Conservation (phyloP, 2,329 filamentous ascomycete genomes). For the Fusarium transvaalense region DNA sequence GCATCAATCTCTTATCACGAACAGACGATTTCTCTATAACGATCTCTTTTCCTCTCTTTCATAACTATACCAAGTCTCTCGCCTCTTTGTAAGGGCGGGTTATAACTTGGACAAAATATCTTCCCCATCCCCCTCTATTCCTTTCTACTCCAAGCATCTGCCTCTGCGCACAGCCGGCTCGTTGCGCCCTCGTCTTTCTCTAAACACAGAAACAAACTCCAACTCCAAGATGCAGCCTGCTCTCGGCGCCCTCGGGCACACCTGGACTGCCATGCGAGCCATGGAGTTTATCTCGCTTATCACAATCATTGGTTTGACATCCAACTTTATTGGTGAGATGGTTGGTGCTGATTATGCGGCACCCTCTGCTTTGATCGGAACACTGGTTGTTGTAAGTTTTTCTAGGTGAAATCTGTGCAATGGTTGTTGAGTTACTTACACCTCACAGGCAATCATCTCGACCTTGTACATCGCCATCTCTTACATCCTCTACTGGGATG, state of each 20-base stretch:
- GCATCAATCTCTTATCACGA: slow-evolving; percentile 32
- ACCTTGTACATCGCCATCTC: slow-evolving; percentile 83
- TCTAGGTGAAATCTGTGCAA: background rate
- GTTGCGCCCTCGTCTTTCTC: slow-evolving; percentile 58
- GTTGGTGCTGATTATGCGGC: slow-evolving; percentile 73
- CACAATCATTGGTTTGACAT: slow-evolving; percentile 81
- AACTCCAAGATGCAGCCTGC: slow-evolving; percentile 61
- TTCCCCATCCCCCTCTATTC: slow-evolving; percentile 51
- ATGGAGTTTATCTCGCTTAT: slow-evolving; percentile 80
- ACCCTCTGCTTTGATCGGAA: slow-evolving; percentile 80
- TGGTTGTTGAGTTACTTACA: slow-evolving; percentile 3
- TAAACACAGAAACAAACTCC: slow-evolving; percentile 53
- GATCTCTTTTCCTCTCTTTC: slow-evolving; percentile 15
- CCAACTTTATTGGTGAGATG: slow-evolving; percentile 86
- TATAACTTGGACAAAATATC: slow-evolving; percentile 50
- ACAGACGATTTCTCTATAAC: slow-evolving; percentile 26
- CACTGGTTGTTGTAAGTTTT: slow-evolving; percentile 79
- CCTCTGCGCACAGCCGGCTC: slow-evolving; percentile 57
- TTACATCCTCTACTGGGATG: slow-evolving; percentile 84
- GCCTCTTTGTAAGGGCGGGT: slow-evolving; percentile 43
- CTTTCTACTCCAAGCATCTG: slow-evolving; percentile 58
- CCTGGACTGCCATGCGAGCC: slow-evolving; percentile 79
- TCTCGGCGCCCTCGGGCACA: slow-evolving; percentile 80
- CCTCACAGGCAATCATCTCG: slow-evolving; percentile 77
- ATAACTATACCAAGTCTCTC: slow-evolving; percentile 33